Evolutionary conservation across 306 rosid genomes (phyloP).

Genomic region (Dalbergia cultrata): DNA sequence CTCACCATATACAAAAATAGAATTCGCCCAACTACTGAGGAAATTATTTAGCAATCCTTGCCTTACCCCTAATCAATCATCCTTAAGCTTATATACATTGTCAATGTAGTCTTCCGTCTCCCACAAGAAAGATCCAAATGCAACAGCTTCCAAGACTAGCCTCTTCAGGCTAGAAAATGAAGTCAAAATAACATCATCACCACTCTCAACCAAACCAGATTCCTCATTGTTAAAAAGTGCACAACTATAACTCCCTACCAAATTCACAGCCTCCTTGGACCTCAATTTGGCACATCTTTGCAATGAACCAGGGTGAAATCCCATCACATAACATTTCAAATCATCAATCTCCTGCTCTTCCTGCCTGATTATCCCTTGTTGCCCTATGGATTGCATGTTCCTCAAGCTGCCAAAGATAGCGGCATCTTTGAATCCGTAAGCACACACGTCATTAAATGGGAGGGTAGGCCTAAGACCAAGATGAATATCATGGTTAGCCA

Average conservation of each 20-base stretch:
- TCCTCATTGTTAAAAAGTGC: slow-evolving; percentile 72
- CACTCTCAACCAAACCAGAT: slow-evolving; percentile 54
- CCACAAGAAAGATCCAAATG: slow-evolving; percentile 96
- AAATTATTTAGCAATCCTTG: slow-evolving; percentile 6
- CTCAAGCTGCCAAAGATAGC: slow-evolving; percentile 55
- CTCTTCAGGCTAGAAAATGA: slow-evolving; percentile 94
- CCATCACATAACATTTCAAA: slow-evolving; percentile 70
- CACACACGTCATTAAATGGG: slow-evolving; percentile 53
- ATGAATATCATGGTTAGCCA: slow-evolving; percentile 60
- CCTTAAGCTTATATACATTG: slow-evolving; percentile 80
- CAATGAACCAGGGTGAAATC: slow-evolving; percentile 74
- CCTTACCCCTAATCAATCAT: slow-evolving; percentile 48
- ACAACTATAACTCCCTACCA: slow-evolving; percentile 74
- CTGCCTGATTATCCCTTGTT: slow-evolving; percentile 46
- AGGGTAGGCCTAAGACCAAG: slow-evolving; percentile 54
- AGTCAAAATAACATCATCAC: slow-evolving; percentile 74
- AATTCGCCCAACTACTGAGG: slow-evolving; percentile 42
- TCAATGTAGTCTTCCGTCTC: slow-evolving; percentile 88
- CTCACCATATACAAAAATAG: slow-evolving; percentile 60
- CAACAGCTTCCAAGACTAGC: slow-evolving; percentile 93
- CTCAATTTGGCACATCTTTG: slow-evolving; percentile 85
- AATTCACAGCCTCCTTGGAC: slow-evolving; percentile 76
- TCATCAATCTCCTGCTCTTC: slow-evolving; percentile 63
- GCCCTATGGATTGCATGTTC: slow-evolving; percentile 51
- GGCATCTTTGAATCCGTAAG: slow-evolving; percentile 57